Evolutionary conservation across 352 stramenopile genomes (phyloP).

Genomic region (Globisporangium viniferum): DNA sequence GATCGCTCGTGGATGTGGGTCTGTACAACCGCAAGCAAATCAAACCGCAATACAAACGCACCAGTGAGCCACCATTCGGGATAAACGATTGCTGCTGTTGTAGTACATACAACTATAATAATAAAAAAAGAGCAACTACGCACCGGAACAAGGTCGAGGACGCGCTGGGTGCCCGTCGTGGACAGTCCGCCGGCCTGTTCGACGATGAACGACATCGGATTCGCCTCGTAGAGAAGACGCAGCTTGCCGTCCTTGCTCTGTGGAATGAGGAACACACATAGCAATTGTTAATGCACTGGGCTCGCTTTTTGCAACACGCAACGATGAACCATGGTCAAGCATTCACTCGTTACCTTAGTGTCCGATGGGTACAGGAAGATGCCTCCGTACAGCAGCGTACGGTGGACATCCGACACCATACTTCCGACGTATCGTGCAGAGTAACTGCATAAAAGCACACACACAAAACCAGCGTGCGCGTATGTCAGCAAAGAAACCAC

Average conservation of each 20-base stretch:
- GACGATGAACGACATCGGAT: conserved; percentile 99
- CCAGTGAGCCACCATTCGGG: conserved; percentile 9
- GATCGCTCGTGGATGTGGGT: conserved; percentile 97
- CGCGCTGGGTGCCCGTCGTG: conserved; percentile 91
- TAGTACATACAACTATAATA: neutral
- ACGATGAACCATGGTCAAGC: no score
- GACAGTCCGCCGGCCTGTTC: conserved; percentile 96
- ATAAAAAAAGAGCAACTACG: conserved; percentile 8
- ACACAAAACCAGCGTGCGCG: neutral
- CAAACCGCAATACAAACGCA: conserved; percentile 6
- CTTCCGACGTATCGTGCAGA: conserved; percentile 96
- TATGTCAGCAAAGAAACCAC: neutral
- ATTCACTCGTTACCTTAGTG: conserved; percentile 70
- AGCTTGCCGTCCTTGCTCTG: conserved; percentile 91
- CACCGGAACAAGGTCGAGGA: conserved; percentile 93
- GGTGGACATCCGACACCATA: conserved; percentile 99
- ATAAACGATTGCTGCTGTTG: neutral
- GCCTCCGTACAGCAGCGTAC: conserved; percentile 97
- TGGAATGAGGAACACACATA: neutral
- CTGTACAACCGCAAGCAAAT: conserved; percentile 18
- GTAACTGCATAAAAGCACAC: conserved; percentile 45
- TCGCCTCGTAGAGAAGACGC: conserved; percentile 98
- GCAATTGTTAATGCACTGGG: neutral
- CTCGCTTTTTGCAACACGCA: neutral
- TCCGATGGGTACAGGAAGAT: conserved; percentile 98